Conservation (phyloP, 441 rosid genomes). For the Jatropha multifida region DNA sequence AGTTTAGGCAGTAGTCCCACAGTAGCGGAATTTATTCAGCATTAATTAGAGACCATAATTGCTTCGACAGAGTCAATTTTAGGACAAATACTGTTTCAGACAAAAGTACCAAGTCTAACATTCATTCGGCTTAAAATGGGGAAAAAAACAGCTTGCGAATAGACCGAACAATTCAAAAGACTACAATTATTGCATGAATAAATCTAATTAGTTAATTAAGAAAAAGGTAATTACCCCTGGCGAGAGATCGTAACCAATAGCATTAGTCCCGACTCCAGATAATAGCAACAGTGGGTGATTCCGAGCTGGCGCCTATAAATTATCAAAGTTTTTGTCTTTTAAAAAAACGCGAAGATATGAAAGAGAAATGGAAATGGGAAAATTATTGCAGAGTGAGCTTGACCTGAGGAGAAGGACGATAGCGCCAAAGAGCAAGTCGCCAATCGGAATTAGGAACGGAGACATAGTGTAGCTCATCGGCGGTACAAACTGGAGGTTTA, state of each 20-base stretch:
- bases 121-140: background rate
- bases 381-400: background rate
- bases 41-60: background rate
- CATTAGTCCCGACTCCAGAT: conserved; percentile 96
- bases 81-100: background rate
- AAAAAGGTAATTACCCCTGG: conserved; percentile 50
- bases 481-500: conserved; percentile 80
- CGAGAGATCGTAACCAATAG: conserved; percentile 94
- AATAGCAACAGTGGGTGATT: conserved; percentile 84
- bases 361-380: background rate
- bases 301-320: conserved; percentile 65
- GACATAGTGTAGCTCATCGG: conserved; percentile 86
- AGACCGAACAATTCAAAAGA: background rate
- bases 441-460: conserved; percentile 67
- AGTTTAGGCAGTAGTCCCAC: background rate
- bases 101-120: background rate
- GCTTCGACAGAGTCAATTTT: background rate
- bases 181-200: background rate
- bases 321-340: background rate
- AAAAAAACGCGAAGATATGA: background rate
- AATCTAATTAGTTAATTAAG: background rate
- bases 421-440: conserved; percentile 98
- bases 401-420: conserved; percentile 79
- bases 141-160: background rate
- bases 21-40: background rate